Base-by-base conservation (phyloP, 1,284 basidiomycete species). In the Ceratobasidium papillatum region DNA sequence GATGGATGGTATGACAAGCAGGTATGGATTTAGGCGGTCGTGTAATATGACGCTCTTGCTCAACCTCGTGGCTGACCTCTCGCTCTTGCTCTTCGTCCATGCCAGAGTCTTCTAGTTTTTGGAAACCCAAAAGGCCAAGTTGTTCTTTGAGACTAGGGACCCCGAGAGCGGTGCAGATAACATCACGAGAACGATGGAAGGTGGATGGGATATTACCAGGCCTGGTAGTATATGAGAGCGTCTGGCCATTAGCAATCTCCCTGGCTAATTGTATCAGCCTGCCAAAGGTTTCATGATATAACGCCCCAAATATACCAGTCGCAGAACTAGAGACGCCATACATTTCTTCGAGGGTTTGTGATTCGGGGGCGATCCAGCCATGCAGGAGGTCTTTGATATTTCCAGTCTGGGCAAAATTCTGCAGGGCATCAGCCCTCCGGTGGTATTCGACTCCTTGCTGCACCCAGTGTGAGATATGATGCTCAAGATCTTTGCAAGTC, bases 81-180 rank as follows among this genome's bases (percentile, higher is more conserved):
- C 84, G 79, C 66, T 87, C 87, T 74, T 87, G 86, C 75, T 87
- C 86, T 76, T 87, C 86, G 3, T 83, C 83, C 74, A 84, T 77
- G 14, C 75, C 69, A 0, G 76, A 45, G 38, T 80, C 77, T 1
- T 68, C 38, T 8, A 81, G 36, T 0, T 76, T 66, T 3, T n/a
- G 51, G 2, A 81, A 62, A 0, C 84, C 83, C 5, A 87, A 80
- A 19, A 74, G 22, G n/a, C 72, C 32, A 12, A 82, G 81, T 51
- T 80, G 80, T 12, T 78, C 77, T 19, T 14, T 49, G 12, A 69
- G 52, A 12, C 52, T 41, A 17, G 32, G 19, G 36, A 43, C 32
- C 2, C 51, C 36, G 12, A 54, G n/a, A 3, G 52, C 65, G 1
- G 7, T 34, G 1, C 1, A 2, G n/a, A 38, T 56, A 25, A 56